Evolutionary conservation across 805 yeast genomes (phyloP), one percentile per base, ranked within the genome.

Genomic region (Middelhovenomyces tepae): DNA sequence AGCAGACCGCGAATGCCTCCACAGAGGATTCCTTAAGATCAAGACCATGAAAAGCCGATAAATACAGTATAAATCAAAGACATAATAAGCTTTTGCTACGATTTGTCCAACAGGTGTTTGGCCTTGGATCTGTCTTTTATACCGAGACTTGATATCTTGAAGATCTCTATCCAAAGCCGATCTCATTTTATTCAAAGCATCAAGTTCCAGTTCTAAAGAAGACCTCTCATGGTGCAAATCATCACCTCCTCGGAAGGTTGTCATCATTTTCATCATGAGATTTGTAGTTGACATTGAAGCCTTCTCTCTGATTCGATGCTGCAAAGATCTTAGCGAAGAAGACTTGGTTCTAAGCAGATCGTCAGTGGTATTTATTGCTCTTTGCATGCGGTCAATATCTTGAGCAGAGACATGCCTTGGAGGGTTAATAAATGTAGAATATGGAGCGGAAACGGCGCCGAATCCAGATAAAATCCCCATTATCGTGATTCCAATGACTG

Each of bases 391-490:
- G 28, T 46, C 45, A 10, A 51, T 39, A 34, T 54, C 63, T 16
- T 44, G 40, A 22, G 48, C 54, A 3, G 56, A 47, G 17, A 48
- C 50, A 6, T 35, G 44, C 15, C 44, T 38, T 15, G 39, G 43
- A 16, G 40, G 46, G 22, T 40, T 37, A 25, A 53, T 28, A 13
- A 61, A 47, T 15, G 56, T 55, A 11, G 58, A 40, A 38, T 59
- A 61, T 4, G 66, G 65, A 5, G 66, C 64, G 11, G 57, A 45
- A 14, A 63, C 61, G 7, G 64, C 51, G 7, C 64, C 62, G 25
- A 63, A 44, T 2, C 67, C 68, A 11, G 64, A 53, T 22, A 62
- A 43, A 5, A 52, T 37, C 1, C 64, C 65, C 65, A 62, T 62
- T 13, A 57, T 43, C 1, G 64, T 50, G 22, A 64, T 54, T 9